Base-by-base conservation (phyloP, 495 filamentous ascomycete species). In the Aspergillus sclerotiicarbonarius region DNA sequence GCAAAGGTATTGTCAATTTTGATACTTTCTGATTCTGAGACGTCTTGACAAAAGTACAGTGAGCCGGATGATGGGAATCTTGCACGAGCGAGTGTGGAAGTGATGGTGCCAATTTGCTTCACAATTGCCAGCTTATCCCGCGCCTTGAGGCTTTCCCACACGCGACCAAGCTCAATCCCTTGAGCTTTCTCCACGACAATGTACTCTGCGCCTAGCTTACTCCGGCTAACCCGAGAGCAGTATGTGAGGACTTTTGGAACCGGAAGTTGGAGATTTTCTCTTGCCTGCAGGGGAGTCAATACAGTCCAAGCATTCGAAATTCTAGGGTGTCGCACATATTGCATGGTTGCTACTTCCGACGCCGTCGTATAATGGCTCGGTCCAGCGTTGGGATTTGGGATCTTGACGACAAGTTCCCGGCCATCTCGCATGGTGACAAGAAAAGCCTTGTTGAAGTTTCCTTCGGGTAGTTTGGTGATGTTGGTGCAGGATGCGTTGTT, bases 341-440 rank as follows among this genome's bases (percentile, higher is more conserved):
- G 56, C 61, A 71, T 62, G 19, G 70, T 75, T 32, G 72, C 72
- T 20, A 76, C 72, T 58, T 78, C 72, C 6, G 75, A 76, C 16
- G 66, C 67, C 1, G 68, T 73, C 6, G 62, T 67, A 32, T 65
- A 61, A 39, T 56, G 62, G 6, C 53, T 18, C 25, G 69, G 65
- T 37, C 59, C 58, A 3, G 64, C 62, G 10, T 54, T 58, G 6
- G 59, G 56, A 50, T 63, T 63, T 4, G 68, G 68, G 20, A 69
- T 35, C 44, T 66, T 63, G 15, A 61, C 66, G 49, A 71, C 51
- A 10, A 71, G 16, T 46, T 63, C 35, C n/a, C 43, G 16, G 6
- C 66, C 66, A 55, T 71, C 61, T 29, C 9, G 16, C 65, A 71
- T 74, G 1, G 49, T 66, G n/a, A 72, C 49, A 10, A 60, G 51